These are phyloP conservation scores for Arabis hirsuta DNA, from an alignment of 345 rosid species.

Conservation along the genomic window DNA sequence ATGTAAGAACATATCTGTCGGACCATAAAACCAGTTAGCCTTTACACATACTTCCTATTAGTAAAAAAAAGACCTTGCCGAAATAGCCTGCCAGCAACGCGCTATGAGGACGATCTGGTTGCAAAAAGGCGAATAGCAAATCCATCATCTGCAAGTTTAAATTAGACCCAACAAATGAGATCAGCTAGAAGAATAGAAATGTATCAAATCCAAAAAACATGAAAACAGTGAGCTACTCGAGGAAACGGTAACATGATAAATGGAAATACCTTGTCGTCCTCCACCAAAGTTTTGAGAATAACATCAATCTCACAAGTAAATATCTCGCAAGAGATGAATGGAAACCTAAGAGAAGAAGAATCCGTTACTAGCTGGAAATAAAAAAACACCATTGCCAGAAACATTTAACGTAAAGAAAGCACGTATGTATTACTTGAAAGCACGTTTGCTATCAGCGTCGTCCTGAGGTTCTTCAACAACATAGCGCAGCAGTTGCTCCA, in stretches of 20 bases:
- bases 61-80: constrained; percentile 66
- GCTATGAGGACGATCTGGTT: constrained; percentile 81
- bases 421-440: constrained; percentile 70
- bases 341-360: constrained; percentile 63
- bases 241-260: neutral
- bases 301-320: constrained; percentile 97
- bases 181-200: neutral
- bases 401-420: neutral
- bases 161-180: constrained; percentile 15
- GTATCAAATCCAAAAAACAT: constrained; percentile 2
- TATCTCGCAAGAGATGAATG: constrained; percentile 92
- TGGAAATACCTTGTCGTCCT: constrained; percentile 78
- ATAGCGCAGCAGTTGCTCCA: constrained; percentile 78
- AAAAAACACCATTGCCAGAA: neutral
- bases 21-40: constrained; percentile 14
- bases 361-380: neutral
- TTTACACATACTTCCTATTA: constrained; percentile 9
- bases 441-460: constrained; percentile 77
- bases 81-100: constrained; percentile 94
- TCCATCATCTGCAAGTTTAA: constrained; percentile 71
- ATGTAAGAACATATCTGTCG: neutral
- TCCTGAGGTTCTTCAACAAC: constrained; percentile 77
- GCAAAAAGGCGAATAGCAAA: constrained; percentile 86
- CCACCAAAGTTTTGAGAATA: constrained; percentile 83
- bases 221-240: neutral